Evolutionary conservation across 345 rosid genomes (phyloP).

Genomic region (Balakata baccata): DNA sequence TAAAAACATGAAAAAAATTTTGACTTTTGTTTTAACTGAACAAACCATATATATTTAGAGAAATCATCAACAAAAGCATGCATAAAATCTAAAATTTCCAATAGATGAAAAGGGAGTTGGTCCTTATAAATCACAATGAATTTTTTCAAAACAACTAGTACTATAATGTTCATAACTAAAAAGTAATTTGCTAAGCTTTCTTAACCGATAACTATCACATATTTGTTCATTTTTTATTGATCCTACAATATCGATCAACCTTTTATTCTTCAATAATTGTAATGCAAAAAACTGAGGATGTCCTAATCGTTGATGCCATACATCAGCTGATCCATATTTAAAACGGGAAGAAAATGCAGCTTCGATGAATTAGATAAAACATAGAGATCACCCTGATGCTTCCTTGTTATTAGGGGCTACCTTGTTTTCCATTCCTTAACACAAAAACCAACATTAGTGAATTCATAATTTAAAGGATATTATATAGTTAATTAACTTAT

Average conservation of each 20-base stretch:
- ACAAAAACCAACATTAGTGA: constrained; percentile 16
- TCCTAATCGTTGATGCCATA: background rate
- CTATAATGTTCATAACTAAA: background rate
- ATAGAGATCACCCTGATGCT: background rate
- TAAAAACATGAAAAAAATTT: constrained; percentile 8
- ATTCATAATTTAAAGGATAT: constrained; percentile 14
- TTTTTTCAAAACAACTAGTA: background rate
- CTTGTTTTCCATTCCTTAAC: constrained; percentile 8
- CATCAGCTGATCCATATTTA: too few relatives aligned
- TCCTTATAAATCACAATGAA: constrained; percentile 20
- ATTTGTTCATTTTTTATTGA: background rate
- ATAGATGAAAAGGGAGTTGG: constrained; percentile 14
- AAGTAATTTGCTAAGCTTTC: constrained; percentile 5
- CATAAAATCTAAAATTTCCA: background rate
- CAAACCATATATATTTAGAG: constrained; percentile 10
- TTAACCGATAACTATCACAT: constrained; percentile 22
- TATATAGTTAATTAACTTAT: constrained; percentile 7
- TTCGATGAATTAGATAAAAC: background rate
- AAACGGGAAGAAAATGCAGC: background rate
- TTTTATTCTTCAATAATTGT: constrained; percentile 10
- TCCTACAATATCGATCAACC: constrained; percentile 10
- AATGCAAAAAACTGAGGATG: background rate
- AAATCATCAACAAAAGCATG: constrained; percentile 4
- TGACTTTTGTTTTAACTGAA: constrained; percentile 3
- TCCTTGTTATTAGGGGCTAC: background rate